Evolutionary conservation across 805 yeast genomes (phyloP), one percentile per base, ranked within the genome.

Genomic region (Kodamaea restingae): DNA sequence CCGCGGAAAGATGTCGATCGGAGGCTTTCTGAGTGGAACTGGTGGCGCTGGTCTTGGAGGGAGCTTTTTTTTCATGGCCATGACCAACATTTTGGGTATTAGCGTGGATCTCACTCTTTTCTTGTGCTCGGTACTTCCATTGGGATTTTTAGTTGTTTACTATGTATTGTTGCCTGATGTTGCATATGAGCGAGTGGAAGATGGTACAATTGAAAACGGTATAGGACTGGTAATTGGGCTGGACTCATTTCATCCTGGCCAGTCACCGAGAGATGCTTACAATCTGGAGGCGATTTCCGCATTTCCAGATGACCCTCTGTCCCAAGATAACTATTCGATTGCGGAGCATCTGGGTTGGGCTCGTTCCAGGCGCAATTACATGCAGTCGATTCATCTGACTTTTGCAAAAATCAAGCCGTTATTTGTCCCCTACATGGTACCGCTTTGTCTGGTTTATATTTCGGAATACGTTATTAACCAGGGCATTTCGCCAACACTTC

Each of bases 1-100:
- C 57, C 72, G 69, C 14, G 68, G 70, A 12, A 48, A 56, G n/a
- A 69, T 95, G 3, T 24, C 41, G 7, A 65, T 91, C 33, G 78
- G 81, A 36, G 97, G 95, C 0, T 91, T 95, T 78, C 84, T 95
- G 15, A 76, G 88, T 6, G 98, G 98, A 1, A 91, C 98, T 0
- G 98, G 98, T 3, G 95, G 88, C 14, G 98, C 98, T 1, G 98
- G 98, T 0, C 58, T 91, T 4, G 73, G 77, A 14, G 98, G 98
- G 0, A 78, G 90, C 40, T 85, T 84, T 38, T 54, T 75, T 10
- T 90, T 77, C 53, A 52, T 91, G 72, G 48, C 83, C 1, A 44
- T 86, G 50, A 91, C 97, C 0, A 82, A 91, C 1, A 63, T 88
- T 53, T 35, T 85, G 15, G 70, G 76, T 1, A 42, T 87, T 1